These are phyloP conservation scores for Parascedosporium putredinis DNA, from an alignment of 2,329 filamentous ascomycete genomes.

Conservation along the genomic window DNA sequence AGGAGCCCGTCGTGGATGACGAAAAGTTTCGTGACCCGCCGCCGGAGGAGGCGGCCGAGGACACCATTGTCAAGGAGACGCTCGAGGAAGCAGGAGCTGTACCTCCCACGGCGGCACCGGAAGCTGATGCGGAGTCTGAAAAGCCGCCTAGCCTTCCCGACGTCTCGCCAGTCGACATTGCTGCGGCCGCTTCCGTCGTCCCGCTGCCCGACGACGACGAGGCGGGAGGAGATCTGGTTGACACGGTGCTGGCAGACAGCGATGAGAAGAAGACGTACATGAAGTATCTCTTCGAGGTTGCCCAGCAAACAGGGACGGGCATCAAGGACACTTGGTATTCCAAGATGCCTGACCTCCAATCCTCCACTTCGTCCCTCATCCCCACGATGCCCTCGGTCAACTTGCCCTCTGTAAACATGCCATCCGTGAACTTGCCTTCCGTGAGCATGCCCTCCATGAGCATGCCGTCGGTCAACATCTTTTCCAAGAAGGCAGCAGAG, in stretches of 20 bases:
- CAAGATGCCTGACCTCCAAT: constrained; percentile 27
- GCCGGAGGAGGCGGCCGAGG: constrained; percentile 23
- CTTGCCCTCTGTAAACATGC: too few species aligned
- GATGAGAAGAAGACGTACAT: constrained; percentile 32
- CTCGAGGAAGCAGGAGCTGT: constrained; percentile 9
- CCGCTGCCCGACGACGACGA: constrained; percentile 35
- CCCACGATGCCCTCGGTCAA: constrained; percentile 27
- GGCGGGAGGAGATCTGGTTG: constrained; percentile 18
- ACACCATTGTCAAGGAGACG: constrained; percentile 21
- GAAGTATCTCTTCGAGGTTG: constrained; percentile 37
- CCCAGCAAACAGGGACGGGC: constrained; percentile 36
- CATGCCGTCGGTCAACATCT: neutral
- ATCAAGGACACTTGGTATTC: constrained; percentile 35
- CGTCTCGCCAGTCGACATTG: constrained; percentile 40
- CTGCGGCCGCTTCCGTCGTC: constrained; percentile 38
- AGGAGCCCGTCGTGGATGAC: constrained; percentile 34
- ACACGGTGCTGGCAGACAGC: constrained; percentile 24
- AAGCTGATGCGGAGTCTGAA: constrained; percentile 5
- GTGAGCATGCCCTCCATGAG: neutral
- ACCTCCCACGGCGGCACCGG: neutral
- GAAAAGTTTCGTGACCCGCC: constrained; percentile 30
- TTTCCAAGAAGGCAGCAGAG: neutral
- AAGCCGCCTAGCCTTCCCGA: constrained; percentile 19
- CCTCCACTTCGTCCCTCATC: constrained; percentile 20
- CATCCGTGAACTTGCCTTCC: constrained; percentile 7